Percentiles rank a stretch among this genome's conserved stretches.
Conservation (phyloP, 1,139 yeast genomes). For the Saccharomyces hybrid region DNA sequence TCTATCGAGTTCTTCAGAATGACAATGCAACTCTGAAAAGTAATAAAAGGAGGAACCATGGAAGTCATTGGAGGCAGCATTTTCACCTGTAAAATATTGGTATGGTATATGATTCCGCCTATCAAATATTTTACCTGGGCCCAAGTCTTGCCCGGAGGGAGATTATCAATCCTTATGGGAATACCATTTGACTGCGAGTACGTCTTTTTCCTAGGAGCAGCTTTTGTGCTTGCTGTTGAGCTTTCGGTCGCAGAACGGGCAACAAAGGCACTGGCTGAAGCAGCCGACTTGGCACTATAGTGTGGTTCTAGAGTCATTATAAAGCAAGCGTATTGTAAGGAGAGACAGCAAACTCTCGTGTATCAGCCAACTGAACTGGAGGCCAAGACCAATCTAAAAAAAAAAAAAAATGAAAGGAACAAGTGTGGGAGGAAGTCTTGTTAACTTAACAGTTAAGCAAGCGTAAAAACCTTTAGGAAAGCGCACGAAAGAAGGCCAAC, state of each 20-base stretch:
- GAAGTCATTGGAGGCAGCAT: conserved; percentile 28
- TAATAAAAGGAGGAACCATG: conserved; percentile 26
- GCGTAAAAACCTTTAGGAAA: not conserved
- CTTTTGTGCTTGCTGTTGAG: not conserved
- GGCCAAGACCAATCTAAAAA: not conserved
- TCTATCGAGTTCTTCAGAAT: conserved; percentile 15
- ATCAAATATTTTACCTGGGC: conserved; percentile 28
- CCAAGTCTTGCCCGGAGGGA: conserved; percentile 31
- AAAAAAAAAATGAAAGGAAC: not conserved
- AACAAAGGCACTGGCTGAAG: not conserved
- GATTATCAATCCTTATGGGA: conserved; percentile 24
- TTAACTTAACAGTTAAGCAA: not conserved
- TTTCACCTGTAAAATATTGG: conserved; percentile 25
- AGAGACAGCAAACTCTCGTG: not conserved
- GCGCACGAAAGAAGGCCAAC: not conserved
- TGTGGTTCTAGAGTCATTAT: not conserved
- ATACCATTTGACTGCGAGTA: conserved; percentile 5
- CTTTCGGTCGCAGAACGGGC: not conserved
- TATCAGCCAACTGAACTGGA: not conserved
- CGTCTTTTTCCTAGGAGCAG: conserved; percentile 1
- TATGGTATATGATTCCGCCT: conserved; percentile 28
- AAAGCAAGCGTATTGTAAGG: not conserved
- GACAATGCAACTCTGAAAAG: conserved; percentile 27
- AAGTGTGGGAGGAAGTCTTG: not conserved
- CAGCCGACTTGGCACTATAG: not conserved